Percentiles rank a stretch among this genome's conserved stretches.
These are phyloP conservation scores for Wickerhamomyces bovis DNA, from an alignment of 805 yeast species.

Conservation along the genomic window DNA sequence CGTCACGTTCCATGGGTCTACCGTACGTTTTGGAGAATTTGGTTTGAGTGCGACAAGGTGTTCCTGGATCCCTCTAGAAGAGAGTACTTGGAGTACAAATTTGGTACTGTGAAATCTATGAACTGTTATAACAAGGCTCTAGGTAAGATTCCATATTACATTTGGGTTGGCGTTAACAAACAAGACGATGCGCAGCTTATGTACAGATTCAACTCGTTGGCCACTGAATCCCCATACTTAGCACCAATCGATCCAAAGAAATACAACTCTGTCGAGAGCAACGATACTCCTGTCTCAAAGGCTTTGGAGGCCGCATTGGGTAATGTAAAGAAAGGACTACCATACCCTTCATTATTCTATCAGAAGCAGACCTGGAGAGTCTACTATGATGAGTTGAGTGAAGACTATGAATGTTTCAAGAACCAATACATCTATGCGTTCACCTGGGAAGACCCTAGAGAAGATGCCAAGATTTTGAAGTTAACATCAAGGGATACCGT, in stretches of 20 bases:
- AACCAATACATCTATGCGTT: conserved; percentile 81
- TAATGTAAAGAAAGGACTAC: conserved; percentile 58
- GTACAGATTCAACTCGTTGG: conserved; percentile 58
- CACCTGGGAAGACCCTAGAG: conserved; percentile 89
- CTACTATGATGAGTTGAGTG: conserved; percentile 66
- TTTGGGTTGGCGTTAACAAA: conserved; percentile 77
- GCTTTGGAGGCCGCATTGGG: conserved; percentile 73
- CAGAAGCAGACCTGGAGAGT: conserved; percentile 76
- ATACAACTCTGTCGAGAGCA: conserved; percentile 7
- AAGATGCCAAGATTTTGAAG: conserved; percentile 62
- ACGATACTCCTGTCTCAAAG: conserved; percentile 43
- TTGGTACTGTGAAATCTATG: conserved; percentile 73
- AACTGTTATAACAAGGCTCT: conserved; percentile 58
- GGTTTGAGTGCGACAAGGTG: conserved; percentile 84
- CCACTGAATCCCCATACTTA: conserved; percentile 77
- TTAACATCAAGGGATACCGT: conserved; percentile 62
- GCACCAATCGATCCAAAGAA: conserved; percentile 43
- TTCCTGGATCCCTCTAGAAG: conserved; percentile 75
- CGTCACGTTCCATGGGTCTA: conserved; percentile 73
- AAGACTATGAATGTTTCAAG: conserved; percentile 63
- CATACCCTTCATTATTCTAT: conserved; percentile 76
- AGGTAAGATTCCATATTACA: conserved; percentile 76
- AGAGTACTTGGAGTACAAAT: conserved; percentile 74
- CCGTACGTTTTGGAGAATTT: conserved; percentile 78
- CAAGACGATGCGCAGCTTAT: conserved; percentile 41